Base-by-base conservation (phyloP, 768 basidiomycete genomes). In the Rhizopogon salebrosus region DNA sequence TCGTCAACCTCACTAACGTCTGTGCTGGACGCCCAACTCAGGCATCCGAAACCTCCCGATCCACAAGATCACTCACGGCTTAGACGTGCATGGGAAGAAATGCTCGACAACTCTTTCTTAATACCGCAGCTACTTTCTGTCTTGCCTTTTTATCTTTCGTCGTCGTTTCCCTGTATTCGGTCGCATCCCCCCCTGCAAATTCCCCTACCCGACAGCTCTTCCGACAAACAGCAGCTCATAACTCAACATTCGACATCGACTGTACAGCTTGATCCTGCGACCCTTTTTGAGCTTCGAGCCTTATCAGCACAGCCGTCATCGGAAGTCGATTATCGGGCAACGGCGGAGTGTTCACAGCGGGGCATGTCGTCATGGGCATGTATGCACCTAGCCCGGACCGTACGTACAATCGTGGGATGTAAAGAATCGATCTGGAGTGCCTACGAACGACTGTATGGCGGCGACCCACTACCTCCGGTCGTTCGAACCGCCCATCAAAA, bases 371-470 rank as follows among this genome's bases (percentile, higher is more conserved):
- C 71, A 20, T 80, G 77, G 70, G 74, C 75, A n/a, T 68, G 76
- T 24, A 83, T 90, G 78, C 87, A 89, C 62, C 72, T 90, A 9
- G 80, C 80, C 11, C 78, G 76, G 54, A 77, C 72, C 24, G 78
- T 89, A 8, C 74, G 72, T 27, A 79, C 77, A 18, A 75, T 89
- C 23, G 60, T 65, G 23, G 79, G 76, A 14, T 89, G 86, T 70
- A 87, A 87, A 60, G 85, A 86, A 37, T 79, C 83, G 18, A 80
- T 91, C 37, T 86, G 80, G 79, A 65, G 67, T 20, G 83, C 84
- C 63, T 89, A 87, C 62, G 67, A 78, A 41, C 71, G 69, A 49
- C 64, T 86, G 0, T 69, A 66, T 35, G 64, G 67, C 1, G 76
- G 73, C 38, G 72, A 72, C 23, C 60, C 67, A 7, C 70, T 72